Conservation (phyloP, 805 yeast genomes). For the Lipomyces spencermartinsiae region DNA sequence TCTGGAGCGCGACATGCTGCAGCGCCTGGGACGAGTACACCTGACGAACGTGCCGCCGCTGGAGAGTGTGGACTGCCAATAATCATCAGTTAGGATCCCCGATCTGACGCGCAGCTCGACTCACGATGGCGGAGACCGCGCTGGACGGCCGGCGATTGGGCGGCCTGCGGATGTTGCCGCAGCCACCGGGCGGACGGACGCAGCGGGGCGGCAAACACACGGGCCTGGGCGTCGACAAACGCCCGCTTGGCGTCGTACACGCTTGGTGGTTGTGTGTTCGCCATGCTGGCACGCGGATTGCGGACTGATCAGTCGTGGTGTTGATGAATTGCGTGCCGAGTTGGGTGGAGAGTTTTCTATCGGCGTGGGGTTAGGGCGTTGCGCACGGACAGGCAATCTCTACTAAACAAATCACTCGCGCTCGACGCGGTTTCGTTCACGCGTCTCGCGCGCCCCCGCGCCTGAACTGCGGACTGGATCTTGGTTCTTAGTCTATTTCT, state of each 20-base stretch:
- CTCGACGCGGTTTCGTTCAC: neutral
- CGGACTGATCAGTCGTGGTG: too few species aligned
- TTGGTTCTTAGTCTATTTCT: too few species aligned
- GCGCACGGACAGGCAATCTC: neutral
- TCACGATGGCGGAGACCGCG: slow-evolving; percentile 24
- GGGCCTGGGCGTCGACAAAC: slow-evolving; percentile 34
- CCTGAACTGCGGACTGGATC: too few species aligned
- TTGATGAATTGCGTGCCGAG: too few species aligned
- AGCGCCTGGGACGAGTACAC: slow-evolving; percentile 30
- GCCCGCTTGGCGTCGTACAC: slow-evolving; percentile 32
- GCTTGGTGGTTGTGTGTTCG: neutral
- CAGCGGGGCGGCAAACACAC: slow-evolving; percentile 25
- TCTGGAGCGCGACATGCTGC: slow-evolving; percentile 35
- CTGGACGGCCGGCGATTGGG: slow-evolving; percentile 10
- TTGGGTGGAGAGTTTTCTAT: too few species aligned
- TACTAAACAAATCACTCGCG: slow-evolving; percentile 3
- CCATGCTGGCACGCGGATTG: neutral
- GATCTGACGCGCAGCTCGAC: neutral
- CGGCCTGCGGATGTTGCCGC: slow-evolving; percentile 16
- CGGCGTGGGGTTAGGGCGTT: neutral
- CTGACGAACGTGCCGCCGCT: slow-evolving; percentile 18
- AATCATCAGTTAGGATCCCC: neutral
- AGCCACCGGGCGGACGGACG: slow-evolving; percentile 28
- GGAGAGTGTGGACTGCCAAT: slow-evolving; percentile 25
- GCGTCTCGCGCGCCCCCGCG: too few species aligned